Base-by-base conservation (phyloP, 2,329 filamentous ascomycete species). In the Dactylellina sp. region DNA sequence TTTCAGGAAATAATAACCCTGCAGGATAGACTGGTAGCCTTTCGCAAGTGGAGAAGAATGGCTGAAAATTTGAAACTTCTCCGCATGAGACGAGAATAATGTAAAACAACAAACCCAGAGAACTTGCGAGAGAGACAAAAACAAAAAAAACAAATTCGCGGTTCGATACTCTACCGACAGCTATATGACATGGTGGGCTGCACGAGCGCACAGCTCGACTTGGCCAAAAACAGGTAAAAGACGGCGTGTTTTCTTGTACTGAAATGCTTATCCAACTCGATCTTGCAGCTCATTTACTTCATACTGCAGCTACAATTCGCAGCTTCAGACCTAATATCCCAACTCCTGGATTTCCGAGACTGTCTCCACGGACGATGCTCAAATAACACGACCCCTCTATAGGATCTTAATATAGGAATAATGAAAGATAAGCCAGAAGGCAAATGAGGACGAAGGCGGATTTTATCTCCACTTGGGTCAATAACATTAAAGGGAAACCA, bases 11-110 rank as follows among this genome's bases (percentile, higher is more conserved):
- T 32, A 32, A 32, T n/a, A 32, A 32, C 9, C 28, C 5, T 32
- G 28, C 28, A 32, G 9, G 28, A 40, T 40, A 40, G n/a, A 40
- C 12, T 24, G 49, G 7, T 55, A 55, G 50, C 32, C 50, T 18
- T 40, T 16, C 14, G 4, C 6, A 40, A 3, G n/a, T 40, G 18
- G n/a, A 28, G 7, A 55, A 18, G 32, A 11, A 22, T 32, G n/a
- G 49, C 32, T 55, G 50, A 39, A 7, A n/a, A 50, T 55, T 55
- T 32, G 50, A 55, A 55, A 55, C 50, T 40, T 55, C 50, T 55
- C 35, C 35, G 35, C 50, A 12, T 40, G 18, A 14, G 16, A 40
- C 3, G 12, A 32, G 9, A 32, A 32, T 32, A 4, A 32, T 5
- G 9, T 32, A 32, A 32, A 32, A 5, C 28, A 32, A 32, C 4